Base-by-base conservation (phyloP, 2,329 filamentous ascomycete species). In the Penicillium nordicum region DNA sequence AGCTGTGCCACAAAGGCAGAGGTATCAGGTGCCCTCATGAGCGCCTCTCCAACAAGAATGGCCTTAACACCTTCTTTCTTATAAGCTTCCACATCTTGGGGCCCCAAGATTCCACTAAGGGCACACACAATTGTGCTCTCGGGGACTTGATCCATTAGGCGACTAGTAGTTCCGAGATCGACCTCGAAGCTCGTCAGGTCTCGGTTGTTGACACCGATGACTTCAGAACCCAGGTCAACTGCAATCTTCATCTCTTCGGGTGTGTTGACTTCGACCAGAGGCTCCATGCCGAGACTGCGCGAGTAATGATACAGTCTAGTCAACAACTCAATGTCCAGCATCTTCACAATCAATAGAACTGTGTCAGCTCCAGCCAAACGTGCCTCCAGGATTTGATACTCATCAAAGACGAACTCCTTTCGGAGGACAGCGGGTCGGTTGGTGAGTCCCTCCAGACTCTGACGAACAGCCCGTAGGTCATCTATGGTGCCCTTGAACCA, bases 401-500 rank as follows among this genome's bases (percentile, higher is more conserved):
- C 92, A 44, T 97, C 92, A 68, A 97, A 99, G 40, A 99, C 86
- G 68, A 99, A 99, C 67, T 99, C 94, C 72, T 99, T 99, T 25
- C 95, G 87, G 30, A 99, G 78, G 12, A 99, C 84, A 2, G 93
- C 95, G 3, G 94, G 95, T 50, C 94, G 84, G 71, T 97, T 95
- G 1, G 90, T 88, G 87, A 99, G 92, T 12, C 89, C 88, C 66
- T 92, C 85, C n/a, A 99, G 79, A 47, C 90, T 92, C 73, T 93
- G 89, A 43, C 94, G 86, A 30, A 97, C 94, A 34, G 88, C 86
- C 58, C 89, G 85, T 52, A 99, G 78, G 71, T 99, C 94, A 57
- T 99, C 93, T 58, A 99, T 92, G 74, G 89, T 96, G 46, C 94
- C 94, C 77, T 97, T 97, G 81, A 99, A 99, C 94, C 94, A 99